Percentiles rank a stretch among this genome's conserved stretches.
Evolutionary conservation across 2,329 filamentous ascomycete genomes (phyloP).

Genomic region (Leptosphaerulina australis): DNA sequence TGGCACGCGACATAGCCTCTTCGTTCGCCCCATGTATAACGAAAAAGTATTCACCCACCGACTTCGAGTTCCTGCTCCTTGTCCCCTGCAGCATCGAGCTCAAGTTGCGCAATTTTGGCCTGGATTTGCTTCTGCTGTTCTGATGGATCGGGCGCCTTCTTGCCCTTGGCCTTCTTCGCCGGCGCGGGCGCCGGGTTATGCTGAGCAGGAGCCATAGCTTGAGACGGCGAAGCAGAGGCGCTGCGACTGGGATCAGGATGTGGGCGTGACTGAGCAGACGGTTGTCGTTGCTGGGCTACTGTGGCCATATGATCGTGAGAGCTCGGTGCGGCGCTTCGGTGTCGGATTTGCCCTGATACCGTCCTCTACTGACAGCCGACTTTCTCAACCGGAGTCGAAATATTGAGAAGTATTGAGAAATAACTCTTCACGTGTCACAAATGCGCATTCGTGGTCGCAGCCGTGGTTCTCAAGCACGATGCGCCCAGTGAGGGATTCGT

Average conservation of each 20-base stretch:
- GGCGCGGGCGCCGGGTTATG: constrained; percentile 59
- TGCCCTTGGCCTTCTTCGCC: constrained; percentile 80
- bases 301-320: constrained; percentile 43
- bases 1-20: constrained; percentile 10
- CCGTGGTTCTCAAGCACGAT: constrained; percentile 15
- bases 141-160: constrained; percentile 81
- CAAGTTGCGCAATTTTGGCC: constrained; percentile 92
- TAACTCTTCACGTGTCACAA: constrained; percentile 16
- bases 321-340: constrained; percentile 24
- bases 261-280: constrained; percentile 38
- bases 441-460: constrained; percentile 27
- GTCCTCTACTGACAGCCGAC: constrained; percentile 15
- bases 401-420: too few species aligned
- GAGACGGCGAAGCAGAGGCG: constrained; percentile 48
- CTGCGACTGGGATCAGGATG: constrained; percentile 51
- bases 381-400: constrained; percentile 1
- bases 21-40: constrained; percentile 3
- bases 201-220: constrained; percentile 53
- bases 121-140: constrained; percentile 92
- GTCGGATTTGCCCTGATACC: constrained; percentile 23
- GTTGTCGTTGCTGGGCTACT: constrained; percentile 45
- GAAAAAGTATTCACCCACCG: constrained; percentile 59
- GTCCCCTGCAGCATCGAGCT: constrained; percentile 89
- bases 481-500: constrained; percentile 23
- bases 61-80: constrained; percentile 97